phyloP scores from a whole-genome alignment of 108 stramenopile species.

The Cyclotella sp. region DNA sequence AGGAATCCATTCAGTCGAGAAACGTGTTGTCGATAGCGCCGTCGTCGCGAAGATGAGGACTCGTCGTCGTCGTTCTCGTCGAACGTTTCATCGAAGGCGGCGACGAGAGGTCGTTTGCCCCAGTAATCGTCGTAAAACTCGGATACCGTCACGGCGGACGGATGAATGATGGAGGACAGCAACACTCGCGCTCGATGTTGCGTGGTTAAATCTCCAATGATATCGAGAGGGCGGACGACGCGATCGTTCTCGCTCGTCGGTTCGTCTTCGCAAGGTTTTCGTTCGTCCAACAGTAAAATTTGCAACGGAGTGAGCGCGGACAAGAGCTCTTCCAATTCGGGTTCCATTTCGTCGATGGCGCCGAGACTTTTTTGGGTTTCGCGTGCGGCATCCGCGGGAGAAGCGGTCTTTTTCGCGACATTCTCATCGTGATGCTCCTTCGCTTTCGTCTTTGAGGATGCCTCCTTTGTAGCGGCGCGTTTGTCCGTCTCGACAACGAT shows the following conservation, averaged over 20 bases:
- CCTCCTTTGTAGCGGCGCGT: no score
- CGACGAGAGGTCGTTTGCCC: slow-evolving; percentile 87
- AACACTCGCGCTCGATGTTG: slow-evolving; percentile 65
- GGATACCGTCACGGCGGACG: slow-evolving; percentile 52
- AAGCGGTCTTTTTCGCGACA: neutral
- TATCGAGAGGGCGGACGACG: slow-evolving; percentile 10
- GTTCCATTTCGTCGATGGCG: slow-evolving; percentile 20
- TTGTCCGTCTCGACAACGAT: no score
- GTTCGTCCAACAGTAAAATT: slow-evolving; percentile 16
- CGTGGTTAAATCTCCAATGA: slow-evolving; percentile 45
- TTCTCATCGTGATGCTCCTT: slow-evolving; percentile 28
- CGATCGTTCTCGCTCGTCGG: slow-evolving; percentile 8
- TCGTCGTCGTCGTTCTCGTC: slow-evolving; percentile 17
- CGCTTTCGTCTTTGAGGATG: no score
- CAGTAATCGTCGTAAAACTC: slow-evolving; percentile 84
- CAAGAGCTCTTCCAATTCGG: slow-evolving; percentile 17
- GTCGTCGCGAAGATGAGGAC: neutral
- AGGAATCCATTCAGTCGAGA: slow-evolving; percentile 69
- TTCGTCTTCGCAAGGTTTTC: neutral
- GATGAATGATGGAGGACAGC: slow-evolving; percentile 70
- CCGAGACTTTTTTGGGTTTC: slow-evolving; percentile 7
- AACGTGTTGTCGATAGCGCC: slow-evolving; percentile 27
- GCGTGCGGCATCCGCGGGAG: slow-evolving; percentile 12
- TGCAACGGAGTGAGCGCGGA: slow-evolving; percentile 32
- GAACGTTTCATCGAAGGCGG: slow-evolving; percentile 30